Percentiles rank a stretch among this genome's conserved stretches.
Conservation (phyloP, 345 rosid genomes). For the Linum lewisii region DNA sequence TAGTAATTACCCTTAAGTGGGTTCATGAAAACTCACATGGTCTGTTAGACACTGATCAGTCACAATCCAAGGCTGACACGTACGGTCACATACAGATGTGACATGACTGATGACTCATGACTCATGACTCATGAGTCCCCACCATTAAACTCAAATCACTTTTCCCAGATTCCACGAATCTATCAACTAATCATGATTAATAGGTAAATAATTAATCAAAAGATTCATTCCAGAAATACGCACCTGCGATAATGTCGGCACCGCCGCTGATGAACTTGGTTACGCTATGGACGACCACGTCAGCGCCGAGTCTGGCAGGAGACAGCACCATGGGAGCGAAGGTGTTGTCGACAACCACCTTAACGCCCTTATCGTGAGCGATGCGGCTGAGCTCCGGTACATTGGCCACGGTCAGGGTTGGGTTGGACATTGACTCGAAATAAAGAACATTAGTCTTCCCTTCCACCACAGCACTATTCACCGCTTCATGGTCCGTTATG, state of each 20-base stretch:
- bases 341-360: conserved; percentile 84
- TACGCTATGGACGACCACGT: conserved; percentile 84
- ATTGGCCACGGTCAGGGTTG: conserved; percentile 69
- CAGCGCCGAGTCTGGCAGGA: conserved; percentile 88
- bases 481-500: conserved; percentile 43
- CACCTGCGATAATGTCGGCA: conserved; percentile 94
- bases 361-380: conserved; percentile 70
- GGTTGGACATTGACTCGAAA: conserved; percentile 83
- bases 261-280: conserved; percentile 96
- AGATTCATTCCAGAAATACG: neutral
- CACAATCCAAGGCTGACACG: no score
- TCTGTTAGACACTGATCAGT: neutral
- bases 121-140: neutral
- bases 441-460: conserved; percentile 70
- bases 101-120: no score
- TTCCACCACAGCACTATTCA: conserved; percentile 43
- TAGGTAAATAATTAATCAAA: neutral
- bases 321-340: conserved; percentile 88
- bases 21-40: neutral
- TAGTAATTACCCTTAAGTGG: no score
- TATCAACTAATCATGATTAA: neutral
- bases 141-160: neutral
- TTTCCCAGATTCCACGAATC: neutral
- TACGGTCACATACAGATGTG: no score
- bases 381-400: conserved; percentile 69